Base-by-base conservation (phyloP, 306 rosid genomes). In the Geum urbanum region DNA sequence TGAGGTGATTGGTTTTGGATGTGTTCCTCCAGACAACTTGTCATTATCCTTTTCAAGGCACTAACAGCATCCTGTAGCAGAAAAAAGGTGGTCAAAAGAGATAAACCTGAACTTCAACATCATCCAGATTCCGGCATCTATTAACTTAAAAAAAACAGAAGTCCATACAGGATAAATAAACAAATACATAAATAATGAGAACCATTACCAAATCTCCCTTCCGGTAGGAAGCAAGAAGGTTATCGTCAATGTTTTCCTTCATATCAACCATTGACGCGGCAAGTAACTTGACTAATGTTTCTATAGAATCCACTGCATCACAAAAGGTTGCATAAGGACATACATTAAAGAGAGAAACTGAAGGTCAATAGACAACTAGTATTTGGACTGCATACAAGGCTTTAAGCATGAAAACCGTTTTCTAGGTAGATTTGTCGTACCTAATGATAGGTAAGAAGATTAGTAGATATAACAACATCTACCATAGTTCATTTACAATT, bases 231-330 rank as follows among this genome's bases (percentile, higher is more conserved):
- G 83, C 84, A 75, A 80, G 66, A 65, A 87, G 69, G 75, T 82
- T 86, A 41, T 82, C 89, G 71, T 87, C 87, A 70, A 92, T 78
- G 70, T 92, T 89, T 83, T 92, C 96, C 83, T 89, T 89, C 51
- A 85, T 64, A 60, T 85, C 89, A 63, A 84, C 55, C 86, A 89
- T 59, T 16, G 78, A 83, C 55, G 86, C 90, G 71, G 65, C 90
- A 48, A 92, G 84, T 68, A 75, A 71, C 83, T 86, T 87, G 76
- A 72, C 86, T 78, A 88, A 73, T 48, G 81, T 74, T 54, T 88
- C 86, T 55, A 83, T 79, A 47, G 54, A 46, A 71, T 78, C 76
- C 57, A 69, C 86, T 81, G 85, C 74, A 69, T 53, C 69, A 63
- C 71, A 70, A 66, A 45, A n/a, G 65, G 45, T 0, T 8, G 77